Evolutionary conservation across 768 basidiomycete genomes (phyloP).

Genomic region (Cyclocybe aegerita): DNA sequence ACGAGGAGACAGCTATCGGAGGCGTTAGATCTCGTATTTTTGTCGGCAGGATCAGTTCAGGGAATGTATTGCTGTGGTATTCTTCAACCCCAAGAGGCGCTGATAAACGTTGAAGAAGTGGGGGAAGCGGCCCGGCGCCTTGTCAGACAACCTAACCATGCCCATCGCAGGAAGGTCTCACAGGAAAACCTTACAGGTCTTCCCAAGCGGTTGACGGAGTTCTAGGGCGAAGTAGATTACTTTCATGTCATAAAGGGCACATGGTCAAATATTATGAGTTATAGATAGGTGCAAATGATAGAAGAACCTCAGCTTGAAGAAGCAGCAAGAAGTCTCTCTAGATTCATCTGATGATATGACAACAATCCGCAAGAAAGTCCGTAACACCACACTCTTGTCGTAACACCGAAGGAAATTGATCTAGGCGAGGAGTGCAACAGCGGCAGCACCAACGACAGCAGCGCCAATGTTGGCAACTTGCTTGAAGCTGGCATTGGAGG

Average conservation of each 20-base stretch:
- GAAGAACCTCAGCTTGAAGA: slow-evolving; percentile 17
- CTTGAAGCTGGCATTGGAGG: slow-evolving; percentile 14
- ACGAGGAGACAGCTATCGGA: too few relatives aligned
- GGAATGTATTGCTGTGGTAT: neutral
- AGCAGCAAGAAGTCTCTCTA: slow-evolving; percentile 13
- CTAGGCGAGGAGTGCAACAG: slow-evolving; percentile 16
- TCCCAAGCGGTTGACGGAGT: neutral
- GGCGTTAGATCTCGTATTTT: neutral
- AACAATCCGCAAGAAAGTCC: slow-evolving; percentile 8
- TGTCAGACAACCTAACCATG: too few relatives aligned
- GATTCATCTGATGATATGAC: slow-evolving; percentile 10
- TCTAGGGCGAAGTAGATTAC: slow-evolving; percentile 12
- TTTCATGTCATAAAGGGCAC: slow-evolving; percentile 15
- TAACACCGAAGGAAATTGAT: neutral
- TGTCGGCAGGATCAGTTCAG: neutral
- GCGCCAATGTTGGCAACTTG: slow-evolving; percentile 17
- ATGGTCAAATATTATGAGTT: slow-evolving; percentile 20
- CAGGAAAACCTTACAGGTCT: too few relatives aligned
- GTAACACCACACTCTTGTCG: slow-evolving; percentile 3
- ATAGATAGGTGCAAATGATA: slow-evolving; percentile 19
- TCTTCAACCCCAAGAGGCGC: neutral
- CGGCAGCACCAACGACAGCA: slow-evolving; percentile 21
- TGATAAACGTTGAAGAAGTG: neutral
- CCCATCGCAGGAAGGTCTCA: too few relatives aligned
- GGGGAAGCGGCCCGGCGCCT: neutral